These are phyloP conservation scores for Russula foetens DNA, from an alignment of 768 basidiomycete genomes.

Conservation along the genomic window DNA sequence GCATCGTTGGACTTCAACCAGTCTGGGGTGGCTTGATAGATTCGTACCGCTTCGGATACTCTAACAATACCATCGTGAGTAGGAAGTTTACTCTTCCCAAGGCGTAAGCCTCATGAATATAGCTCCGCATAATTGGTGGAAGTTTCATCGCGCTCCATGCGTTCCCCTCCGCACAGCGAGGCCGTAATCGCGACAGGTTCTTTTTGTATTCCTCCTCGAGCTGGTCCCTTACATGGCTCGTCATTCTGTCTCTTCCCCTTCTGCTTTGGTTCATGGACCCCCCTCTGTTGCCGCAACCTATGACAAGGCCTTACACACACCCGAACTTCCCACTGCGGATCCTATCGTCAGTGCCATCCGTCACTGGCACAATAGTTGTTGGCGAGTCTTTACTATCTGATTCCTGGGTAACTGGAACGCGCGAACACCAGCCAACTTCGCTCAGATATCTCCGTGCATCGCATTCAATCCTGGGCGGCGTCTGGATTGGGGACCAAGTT, in stretches of 20 bases:
- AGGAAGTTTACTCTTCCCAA: background rate
- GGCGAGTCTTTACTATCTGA: constrained; percentile 52
- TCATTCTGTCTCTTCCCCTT: constrained; percentile 31
- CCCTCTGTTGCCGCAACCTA: constrained; percentile 50
- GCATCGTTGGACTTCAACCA: constrained; percentile 7
- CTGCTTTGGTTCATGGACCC: constrained; percentile 31
- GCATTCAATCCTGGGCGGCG: constrained; percentile 52
- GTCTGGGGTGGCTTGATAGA: constrained; percentile 11
- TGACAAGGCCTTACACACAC: constrained; percentile 41
- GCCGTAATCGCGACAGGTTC: background rate
- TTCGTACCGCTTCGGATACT: constrained; percentile 5
- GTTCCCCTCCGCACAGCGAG: background rate
- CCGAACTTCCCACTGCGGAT: constrained; percentile 52
- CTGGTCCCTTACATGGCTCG: constrained; percentile 17
- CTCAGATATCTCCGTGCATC: constrained; percentile 44
- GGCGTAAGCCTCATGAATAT: background rate
- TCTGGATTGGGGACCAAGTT: constrained; percentile 62
- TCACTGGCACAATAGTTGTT: constrained; percentile 79
- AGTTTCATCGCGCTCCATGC: constrained; percentile 15
- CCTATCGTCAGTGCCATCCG: constrained; percentile 55
- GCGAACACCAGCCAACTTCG: constrained; percentile 24
- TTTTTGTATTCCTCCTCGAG: background rate
- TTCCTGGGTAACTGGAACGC: background rate
- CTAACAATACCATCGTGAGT: constrained; percentile 20
- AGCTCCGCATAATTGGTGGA: constrained; percentile 21